Conservation (phyloP, 106 monocot genomes). For the Dendrobium officinale region DNA sequence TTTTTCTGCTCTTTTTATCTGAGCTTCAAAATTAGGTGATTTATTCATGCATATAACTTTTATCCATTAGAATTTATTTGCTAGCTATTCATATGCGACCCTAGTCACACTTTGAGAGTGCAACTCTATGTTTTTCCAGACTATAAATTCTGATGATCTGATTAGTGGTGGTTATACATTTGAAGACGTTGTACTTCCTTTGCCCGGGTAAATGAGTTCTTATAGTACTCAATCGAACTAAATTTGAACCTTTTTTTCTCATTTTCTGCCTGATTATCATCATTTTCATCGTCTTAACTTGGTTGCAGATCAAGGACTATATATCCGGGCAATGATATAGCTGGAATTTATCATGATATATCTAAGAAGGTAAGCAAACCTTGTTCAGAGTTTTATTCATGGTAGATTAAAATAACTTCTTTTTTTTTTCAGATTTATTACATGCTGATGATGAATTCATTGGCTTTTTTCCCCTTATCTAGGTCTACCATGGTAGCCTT, state of each 20-base stretch:
- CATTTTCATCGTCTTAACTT: background rate
- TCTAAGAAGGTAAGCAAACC: conserved; percentile 50
- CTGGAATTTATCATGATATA: conserved; percentile 58
- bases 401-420: too few relatives aligned
- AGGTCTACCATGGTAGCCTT: background rate
- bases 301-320: conserved; percentile 62
- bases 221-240: background rate
- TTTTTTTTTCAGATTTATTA: background rate
- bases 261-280: background rate
- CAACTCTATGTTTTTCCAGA: conserved; percentile 25
- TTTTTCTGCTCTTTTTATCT: background rate
- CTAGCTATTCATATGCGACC: background rate
- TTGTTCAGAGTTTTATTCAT: too few relatives aligned
- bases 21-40: background rate
- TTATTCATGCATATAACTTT: background rate
- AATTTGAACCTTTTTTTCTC: background rate
- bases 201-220: conserved; percentile 68
- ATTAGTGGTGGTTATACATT: conserved; percentile 51
- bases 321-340: conserved; percentile 82
- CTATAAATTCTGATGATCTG: conserved; percentile 62
- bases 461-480: background rate
- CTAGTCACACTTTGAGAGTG: background rate
- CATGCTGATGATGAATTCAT: background rate
- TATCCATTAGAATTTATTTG: background rate
- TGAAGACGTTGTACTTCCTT: conserved; percentile 96